These are phyloP conservation scores for Phytophthora tentaculata DNA, from an alignment of 352 stramenopile genomes.

Conservation along the genomic window DNA sequence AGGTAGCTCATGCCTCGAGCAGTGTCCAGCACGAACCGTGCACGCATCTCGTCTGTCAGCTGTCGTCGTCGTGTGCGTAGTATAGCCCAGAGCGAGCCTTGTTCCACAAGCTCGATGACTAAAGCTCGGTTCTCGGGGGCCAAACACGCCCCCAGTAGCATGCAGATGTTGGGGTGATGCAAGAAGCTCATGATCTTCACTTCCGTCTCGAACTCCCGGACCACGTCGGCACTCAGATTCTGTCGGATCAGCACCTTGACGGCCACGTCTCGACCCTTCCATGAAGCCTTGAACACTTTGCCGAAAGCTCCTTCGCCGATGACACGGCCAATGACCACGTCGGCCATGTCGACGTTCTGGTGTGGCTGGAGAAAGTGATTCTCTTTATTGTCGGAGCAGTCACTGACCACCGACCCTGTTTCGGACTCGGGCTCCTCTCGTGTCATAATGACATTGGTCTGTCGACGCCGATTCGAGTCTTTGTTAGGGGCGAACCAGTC, in stretches of 20 bases:
- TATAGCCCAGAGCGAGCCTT: conserved; percentile 94
- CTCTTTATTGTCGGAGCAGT: conserved; percentile 18
- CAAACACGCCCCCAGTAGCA: conserved; percentile 95
- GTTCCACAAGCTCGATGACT: conserved; percentile 94
- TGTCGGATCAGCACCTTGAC: conserved; percentile 83
- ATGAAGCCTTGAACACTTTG: conserved; percentile 75
- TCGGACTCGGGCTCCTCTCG: conserved; percentile 30
- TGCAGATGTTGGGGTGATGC: conserved; percentile 97
- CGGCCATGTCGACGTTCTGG: conserved; percentile 65
- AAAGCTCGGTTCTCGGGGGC: conserved; percentile 93
- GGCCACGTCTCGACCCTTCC: conserved; percentile 60
- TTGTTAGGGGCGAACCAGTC: conserved; percentile 51
- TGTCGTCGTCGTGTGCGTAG: conserved; percentile 65
- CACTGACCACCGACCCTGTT: conserved; percentile 22
- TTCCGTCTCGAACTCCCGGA: conserved; percentile 83
- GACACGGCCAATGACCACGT: conserved; percentile 59
- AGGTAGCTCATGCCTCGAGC: conserved; percentile 90
- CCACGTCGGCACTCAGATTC: conserved; percentile 69
- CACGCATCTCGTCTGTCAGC: conserved; percentile 51
- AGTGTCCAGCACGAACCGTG: conserved; percentile 75
- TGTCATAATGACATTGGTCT: conserved; percentile 40
- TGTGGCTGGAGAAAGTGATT: conserved; percentile 45
- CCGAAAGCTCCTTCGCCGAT: conserved; percentile 85
- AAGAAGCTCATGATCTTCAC: conserved; percentile 91
- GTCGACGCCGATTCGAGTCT: conserved; percentile 25